Evolutionary conservation across 345 rosid species (phyloP).

Genomic region (Sapria himalayana): DNA sequence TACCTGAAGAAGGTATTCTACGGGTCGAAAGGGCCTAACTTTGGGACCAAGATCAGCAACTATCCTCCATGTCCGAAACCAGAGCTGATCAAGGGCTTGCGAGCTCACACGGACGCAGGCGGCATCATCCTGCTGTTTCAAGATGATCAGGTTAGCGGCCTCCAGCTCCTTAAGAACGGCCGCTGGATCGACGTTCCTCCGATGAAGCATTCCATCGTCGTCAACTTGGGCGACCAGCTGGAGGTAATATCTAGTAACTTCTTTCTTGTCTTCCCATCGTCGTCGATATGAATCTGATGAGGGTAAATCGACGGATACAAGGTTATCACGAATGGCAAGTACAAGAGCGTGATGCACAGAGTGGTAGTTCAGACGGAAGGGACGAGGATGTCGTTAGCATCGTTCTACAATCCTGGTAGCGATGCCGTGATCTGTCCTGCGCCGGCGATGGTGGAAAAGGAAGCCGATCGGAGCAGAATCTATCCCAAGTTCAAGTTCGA

Average conservation of each 20-base stretch:
- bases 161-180: constrained; percentile 79
- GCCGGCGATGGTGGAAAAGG: constrained; percentile 28
- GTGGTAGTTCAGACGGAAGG: constrained; percentile 60
- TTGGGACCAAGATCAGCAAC: constrained; percentile 78
- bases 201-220: constrained; percentile 54
- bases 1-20: constrained; percentile 44
- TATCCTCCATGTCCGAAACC: constrained; percentile 95
- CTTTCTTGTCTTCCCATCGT: too few relatives aligned
- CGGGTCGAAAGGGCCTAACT: constrained; percentile 57
- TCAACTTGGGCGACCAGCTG: constrained; percentile 88
- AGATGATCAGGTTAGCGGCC: constrained; percentile 84
- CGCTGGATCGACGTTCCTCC: constrained; percentile 81
- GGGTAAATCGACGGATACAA: too few relatives aligned
- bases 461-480: constrained; percentile 11
- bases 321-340: constrained; percentile 87
- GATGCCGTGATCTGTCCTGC: constrained; percentile 72
- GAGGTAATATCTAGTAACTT: constrained; percentile 27
- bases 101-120: constrained; percentile 97
- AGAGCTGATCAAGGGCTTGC: constrained; percentile 62
- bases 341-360: constrained; percentile 69
- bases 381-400: constrained; percentile 70
- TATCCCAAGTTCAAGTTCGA: constrained; percentile 75
- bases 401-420: constrained; percentile 76
- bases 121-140: constrained; percentile 75
- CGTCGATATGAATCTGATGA: too few relatives aligned